Conservation (phyloP, 768 basidiomycete species). For the Rhizopogon rudus region DNA sequence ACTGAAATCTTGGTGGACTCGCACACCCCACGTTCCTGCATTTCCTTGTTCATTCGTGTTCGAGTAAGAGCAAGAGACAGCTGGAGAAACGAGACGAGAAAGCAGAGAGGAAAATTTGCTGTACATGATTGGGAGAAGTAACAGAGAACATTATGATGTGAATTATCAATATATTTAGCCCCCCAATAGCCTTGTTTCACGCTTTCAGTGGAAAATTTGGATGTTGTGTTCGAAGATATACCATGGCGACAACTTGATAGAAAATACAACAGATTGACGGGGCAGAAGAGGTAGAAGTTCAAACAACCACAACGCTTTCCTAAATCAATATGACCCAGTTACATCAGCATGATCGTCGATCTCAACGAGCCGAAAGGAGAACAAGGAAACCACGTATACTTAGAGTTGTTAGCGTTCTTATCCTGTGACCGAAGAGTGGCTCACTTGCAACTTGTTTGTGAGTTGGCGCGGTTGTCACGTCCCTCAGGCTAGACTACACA, state of each 20-base stretch:
- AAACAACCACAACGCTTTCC: neutral
- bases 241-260: neutral
- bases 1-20: constrained; percentile 14
- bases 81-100: constrained; percentile 13
- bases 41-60: constrained; percentile 3
- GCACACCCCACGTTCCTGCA: constrained; percentile 19
- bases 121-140: neutral
- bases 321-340: neutral
- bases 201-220: neutral
- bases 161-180: constrained; percentile 13
- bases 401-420: no score
- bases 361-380: no score
- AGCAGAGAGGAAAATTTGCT: constrained; percentile 8
- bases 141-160: neutral
- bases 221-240: neutral
- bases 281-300: neutral
- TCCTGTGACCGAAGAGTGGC: no score
- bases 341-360: no score
- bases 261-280: neutral
- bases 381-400: no score
- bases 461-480: no score
- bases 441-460: no score
- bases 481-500: no score
- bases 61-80: neutral
- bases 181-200: constrained; percentile 13